phyloP scores from a whole-genome alignment of 2,329 filamentous ascomycete genomes.

The Cordyceps cicadae region DNA sequence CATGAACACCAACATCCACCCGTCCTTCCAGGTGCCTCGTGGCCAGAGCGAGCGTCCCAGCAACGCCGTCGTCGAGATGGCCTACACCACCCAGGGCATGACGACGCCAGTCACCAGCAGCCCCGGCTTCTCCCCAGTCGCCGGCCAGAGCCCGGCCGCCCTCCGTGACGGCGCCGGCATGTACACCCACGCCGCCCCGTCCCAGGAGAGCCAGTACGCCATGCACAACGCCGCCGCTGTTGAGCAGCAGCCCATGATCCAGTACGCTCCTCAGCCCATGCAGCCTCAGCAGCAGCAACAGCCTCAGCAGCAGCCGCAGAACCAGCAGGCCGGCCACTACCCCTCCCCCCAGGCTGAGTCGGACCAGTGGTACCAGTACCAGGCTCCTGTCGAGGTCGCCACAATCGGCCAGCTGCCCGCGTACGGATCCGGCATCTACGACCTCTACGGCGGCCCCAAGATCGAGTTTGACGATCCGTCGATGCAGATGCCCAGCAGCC shows the following conservation, averaged over 20 bases:
- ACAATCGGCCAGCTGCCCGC: slow-evolving; percentile 44
- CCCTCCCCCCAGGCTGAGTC: slow-evolving; percentile 33
- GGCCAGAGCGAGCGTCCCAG: slow-evolving; percentile 38
- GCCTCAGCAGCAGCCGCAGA: slow-evolving; percentile 23
- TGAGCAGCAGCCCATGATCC: slow-evolving; percentile 35
- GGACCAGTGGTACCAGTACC: slow-evolving; percentile 50
- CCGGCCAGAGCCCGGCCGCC: slow-evolving; percentile 44
- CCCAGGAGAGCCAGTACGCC: slow-evolving; percentile 38
- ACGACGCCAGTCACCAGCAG: slow-evolving; percentile 49
- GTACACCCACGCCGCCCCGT: slow-evolving; percentile 45
- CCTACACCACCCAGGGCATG: slow-evolving; percentile 40
- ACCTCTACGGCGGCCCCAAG: slow-evolving; percentile 45
- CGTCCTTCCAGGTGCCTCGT: slow-evolving; percentile 44
- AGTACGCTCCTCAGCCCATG: slow-evolving; percentile 30
- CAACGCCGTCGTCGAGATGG: slow-evolving; percentile 34
- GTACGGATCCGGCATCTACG: slow-evolving; percentile 42
- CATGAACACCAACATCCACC: slow-evolving; percentile 47
- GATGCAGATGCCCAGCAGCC: slow-evolving; percentile 51
- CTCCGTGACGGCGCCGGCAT: slow-evolving; percentile 41
- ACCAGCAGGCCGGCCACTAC: slow-evolving; percentile 24
- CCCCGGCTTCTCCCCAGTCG: slow-evolving; percentile 49
- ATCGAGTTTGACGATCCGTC: slow-evolving; percentile 49
- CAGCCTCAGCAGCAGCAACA: slow-evolving; percentile 25
- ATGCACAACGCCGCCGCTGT: slow-evolving; percentile 40
- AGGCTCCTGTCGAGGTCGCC: slow-evolving; percentile 48